phyloP scores from a whole-genome alignment of 495 filamentous ascomycete species.

The Talaromyces thailandensis region DNA sequence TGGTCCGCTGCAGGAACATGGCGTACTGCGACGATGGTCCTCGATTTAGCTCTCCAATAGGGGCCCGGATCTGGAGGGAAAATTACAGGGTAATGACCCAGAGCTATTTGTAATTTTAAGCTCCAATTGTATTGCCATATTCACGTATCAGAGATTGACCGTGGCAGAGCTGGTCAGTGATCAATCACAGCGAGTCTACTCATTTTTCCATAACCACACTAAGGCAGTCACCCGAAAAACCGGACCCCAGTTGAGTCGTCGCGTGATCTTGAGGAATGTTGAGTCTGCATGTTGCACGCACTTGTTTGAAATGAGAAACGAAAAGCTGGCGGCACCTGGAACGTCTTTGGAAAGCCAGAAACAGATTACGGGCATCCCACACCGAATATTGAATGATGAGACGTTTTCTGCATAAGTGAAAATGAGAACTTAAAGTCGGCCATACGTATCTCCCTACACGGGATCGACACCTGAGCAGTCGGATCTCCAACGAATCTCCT shows the following conservation, averaged over 20 bases:
- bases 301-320: background rate
- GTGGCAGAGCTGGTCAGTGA: background rate
- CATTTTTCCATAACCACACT: background rate
- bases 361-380: background rate
- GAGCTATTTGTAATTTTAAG: background rate
- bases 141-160: background rate
- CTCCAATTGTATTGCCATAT: background rate
- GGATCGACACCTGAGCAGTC: background rate
- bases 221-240: slow-evolving; percentile 4
- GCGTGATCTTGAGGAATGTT: slow-evolving; percentile 5
- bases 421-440: background rate
- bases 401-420: background rate
- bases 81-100: background rate
- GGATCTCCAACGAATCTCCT: background rate
- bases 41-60: background rate
- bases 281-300: background rate
- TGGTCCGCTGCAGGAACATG: slow-evolving; percentile 6
- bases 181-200: background rate
- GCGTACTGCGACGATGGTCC: background rate
- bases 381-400: background rate
- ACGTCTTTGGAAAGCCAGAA: background rate
- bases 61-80: background rate
- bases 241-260: background rate
- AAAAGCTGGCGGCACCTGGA: background rate
- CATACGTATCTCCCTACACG: background rate